Percentiles rank a stretch among this genome's conserved stretches.
Evolutionary conservation across 1,284 basidiomycete species (phyloP).

Genomic region (Cutaneotrichosporon cutaneum): DNA sequence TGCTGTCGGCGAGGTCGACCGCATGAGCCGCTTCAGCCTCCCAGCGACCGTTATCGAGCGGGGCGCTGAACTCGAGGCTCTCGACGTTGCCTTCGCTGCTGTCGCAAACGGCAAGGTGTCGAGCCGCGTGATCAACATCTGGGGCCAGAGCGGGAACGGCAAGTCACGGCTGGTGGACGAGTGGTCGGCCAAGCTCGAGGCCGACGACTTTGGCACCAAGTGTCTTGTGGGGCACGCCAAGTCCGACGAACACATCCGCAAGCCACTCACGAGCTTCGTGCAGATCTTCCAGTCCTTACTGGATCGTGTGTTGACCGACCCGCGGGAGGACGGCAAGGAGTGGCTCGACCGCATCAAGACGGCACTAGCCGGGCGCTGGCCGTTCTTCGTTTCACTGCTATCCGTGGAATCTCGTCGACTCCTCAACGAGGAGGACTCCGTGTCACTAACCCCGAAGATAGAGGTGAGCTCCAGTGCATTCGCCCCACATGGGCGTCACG

Average conservation of each 20-base stretch:
- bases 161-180: constrained; percentile 40
- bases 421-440: constrained; percentile 19
- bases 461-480: constrained; percentile 17
- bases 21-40: constrained; percentile 34
- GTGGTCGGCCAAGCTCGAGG: constrained; percentile 34
- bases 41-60: constrained; percentile 36
- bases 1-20: constrained; percentile 40
- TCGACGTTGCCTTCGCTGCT: constrained; percentile 27
- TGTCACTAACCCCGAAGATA: constrained; percentile 13
- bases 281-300: constrained; percentile 45
- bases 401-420: constrained; percentile 33
- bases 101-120: constrained; percentile 8
- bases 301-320: constrained; percentile 42
- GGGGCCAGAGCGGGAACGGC: constrained; percentile 43
- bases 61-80: constrained; percentile 26
- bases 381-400: constrained; percentile 39
- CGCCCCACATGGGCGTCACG: too few relatives aligned
- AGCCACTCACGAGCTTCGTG: constrained; percentile 42
- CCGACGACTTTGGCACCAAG: constrained; percentile 11
- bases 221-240: constrained; percentile 38
- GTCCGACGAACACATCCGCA: constrained; percentile 38
- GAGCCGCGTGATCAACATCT: constrained; percentile 32
- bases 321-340: constrained; percentile 35
- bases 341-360: constrained; percentile 37
- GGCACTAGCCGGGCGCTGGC: constrained; percentile 32